Base-by-base conservation (phyloP, 306 rosid genomes). In the Hippophae tibetana region DNA sequence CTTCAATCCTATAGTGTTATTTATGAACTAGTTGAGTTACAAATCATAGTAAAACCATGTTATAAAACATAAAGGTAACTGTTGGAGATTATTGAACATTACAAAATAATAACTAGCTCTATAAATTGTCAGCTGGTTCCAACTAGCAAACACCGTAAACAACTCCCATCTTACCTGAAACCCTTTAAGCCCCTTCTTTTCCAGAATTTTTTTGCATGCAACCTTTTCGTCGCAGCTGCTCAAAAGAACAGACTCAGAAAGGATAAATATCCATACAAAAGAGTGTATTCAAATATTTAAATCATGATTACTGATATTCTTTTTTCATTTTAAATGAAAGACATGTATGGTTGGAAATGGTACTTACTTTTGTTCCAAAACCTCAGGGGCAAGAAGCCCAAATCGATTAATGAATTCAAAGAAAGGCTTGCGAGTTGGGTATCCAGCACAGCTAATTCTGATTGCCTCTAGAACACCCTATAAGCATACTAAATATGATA, bases 381-480 rank as follows among this genome's bases (percentile, higher is more conserved):
- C 77, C 75, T 93, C 95, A 9, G 95, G 84, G 50, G 95, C 94
- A 63, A 93, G 93, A 66, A 88, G 79, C 71, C 86, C 82, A 67
- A 93, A 88, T 57, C 99, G 81, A 57, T 93, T 84, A 48, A 74
- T 65, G 73, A 93, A 93, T 71, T 93, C 97, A 69, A 83, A 88
- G 72, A 93, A 93, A 38, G 95, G 79, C 44, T 83, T 89, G 38
- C 99, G 86, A 44, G 99, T 93, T 76, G 99, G 99, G 73, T 88
- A 93, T 74, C 99, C 99, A 58, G 99, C 99, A 70, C 95, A 86
- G 72, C 99, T 93, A 63, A 93, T 93, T 82, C 99, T 85, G 79
- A 93, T 93, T 59, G 99, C 99, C 79, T 93, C 99, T 61, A 93
- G 74, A 79, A 93, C 99, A 86, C 99, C 99, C 99, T 93, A 80